Base-by-base conservation (phyloP, 768 basidiomycete species). In the Gymnopilus dilepis region DNA sequence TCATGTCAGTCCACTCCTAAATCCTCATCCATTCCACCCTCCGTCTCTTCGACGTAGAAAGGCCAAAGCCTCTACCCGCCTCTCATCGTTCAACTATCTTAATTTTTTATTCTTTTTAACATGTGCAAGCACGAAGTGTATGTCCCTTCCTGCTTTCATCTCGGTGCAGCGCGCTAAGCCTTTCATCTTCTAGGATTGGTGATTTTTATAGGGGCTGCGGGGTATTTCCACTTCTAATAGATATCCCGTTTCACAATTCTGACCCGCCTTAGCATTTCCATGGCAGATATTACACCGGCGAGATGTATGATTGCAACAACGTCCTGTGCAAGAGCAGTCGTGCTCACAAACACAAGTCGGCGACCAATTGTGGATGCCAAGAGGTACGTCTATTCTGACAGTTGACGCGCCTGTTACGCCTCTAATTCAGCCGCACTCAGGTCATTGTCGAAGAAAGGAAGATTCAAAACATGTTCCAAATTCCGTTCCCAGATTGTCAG, bases 151-250 rank as follows among this genome's bases (percentile, higher is more conserved):
- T 53, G 43, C 31, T 40, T 61, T n/a, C 37, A 48, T 21, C 30
- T 37, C 43, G 7, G 41, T 37, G 33, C 34, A 40, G 57, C n/a
- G 58, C 60, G 24, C 53, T 28, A 22, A 1, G 41, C 63, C 60
- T 42, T 54, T 41, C 54, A 31, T 33, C 41, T 55, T 62, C 50
- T 60, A 83, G 82, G 56, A 71, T 83, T 56, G 82, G 82, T 38
- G 82, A 83, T 63, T 82, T 74, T 61, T 82, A 81, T 67, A 78
- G 82, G 70, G 82, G 82, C 33, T 83, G 82, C 59, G 82, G 82
- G 58, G 82, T 82, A 70, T 52, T 80, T 76, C n/a, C 42, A 13
- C 33, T 17, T 42, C 13, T 34, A 31, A 24, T 47, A n/a, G 24
- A 6, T 34, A 19, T 51, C 37, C 15, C 8, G 33, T 55, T 38